Percentiles rank a stretch among this genome's conserved stretches.
Conservation (phyloP, 345 rosid species). For the Linum trigynum region DNA sequence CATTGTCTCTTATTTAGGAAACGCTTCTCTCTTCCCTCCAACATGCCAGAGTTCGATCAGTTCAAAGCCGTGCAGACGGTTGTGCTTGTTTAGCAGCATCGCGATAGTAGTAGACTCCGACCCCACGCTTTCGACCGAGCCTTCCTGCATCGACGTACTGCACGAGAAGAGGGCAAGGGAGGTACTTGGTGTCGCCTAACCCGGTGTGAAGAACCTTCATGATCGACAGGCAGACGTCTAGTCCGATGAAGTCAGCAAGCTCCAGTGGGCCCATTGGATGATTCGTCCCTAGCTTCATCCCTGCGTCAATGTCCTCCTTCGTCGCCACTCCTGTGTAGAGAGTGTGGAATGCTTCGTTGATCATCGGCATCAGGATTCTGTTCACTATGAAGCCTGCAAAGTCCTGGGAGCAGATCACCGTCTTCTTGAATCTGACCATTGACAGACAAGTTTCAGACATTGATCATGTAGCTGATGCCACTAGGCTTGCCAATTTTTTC, state of each 20-base stretch:
- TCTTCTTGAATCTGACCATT: conserved; percentile 64
- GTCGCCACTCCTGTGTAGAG: conserved; percentile 89
- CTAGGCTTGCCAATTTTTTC: no score
- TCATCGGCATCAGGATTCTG: conserved; percentile 93
- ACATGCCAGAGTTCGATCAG: background rate
- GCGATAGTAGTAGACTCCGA: conserved; percentile 68
- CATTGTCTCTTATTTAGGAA: no score
- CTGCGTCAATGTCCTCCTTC: conserved; percentile 80
- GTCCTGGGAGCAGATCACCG: conserved; percentile 64
- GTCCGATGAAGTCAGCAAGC: conserved; percentile 78
- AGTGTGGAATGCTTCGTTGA: conserved; percentile 76
- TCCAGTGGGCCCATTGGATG: conserved; percentile 85
- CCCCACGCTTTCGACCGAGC: conserved; percentile 61
- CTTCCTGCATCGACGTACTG: conserved; percentile 85
- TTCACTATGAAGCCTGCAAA: conserved; percentile 77
- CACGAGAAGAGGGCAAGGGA: conserved; percentile 78
- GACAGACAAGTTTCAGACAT: background rate
- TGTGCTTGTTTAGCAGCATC: conserved; percentile 19
- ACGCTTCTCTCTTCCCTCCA: no score
- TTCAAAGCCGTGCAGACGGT: conserved; percentile 43
- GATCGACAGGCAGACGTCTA: conserved; percentile 71
- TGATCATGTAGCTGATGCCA: no score
- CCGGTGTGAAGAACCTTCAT: conserved; percentile 71
- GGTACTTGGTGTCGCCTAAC: conserved; percentile 56
- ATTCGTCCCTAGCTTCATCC: conserved; percentile 87